Evolutionary conservation across 139 green algal species (phyloP).

Genomic region (Tetradesmus obliquus): DNA sequence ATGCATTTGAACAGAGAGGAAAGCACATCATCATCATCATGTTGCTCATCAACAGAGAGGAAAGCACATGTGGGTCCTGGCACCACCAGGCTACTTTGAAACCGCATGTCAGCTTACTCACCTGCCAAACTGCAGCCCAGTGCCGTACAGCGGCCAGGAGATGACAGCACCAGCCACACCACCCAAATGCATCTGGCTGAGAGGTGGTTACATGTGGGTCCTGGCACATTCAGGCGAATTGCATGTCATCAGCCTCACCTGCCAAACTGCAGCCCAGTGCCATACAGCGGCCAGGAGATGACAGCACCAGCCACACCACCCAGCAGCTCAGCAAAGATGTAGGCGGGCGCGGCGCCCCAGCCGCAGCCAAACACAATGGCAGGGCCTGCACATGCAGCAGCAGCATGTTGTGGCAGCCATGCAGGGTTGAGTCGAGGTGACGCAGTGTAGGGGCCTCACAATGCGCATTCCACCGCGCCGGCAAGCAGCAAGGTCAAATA

Average conservation of each 20-base stretch:
- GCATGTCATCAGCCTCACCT: background rate
- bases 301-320: constrained; percentile 43
- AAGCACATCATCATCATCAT: too few species aligned
- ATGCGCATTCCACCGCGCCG: too few species aligned
- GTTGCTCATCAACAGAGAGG: too few species aligned
- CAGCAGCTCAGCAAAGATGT: constrained; percentile 37
- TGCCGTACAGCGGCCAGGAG: background rate
- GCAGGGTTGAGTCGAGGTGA: background rate
- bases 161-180: background rate
- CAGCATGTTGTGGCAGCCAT: background rate
- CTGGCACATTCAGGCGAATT: too few species aligned
- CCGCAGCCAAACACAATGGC: constrained; percentile 64
- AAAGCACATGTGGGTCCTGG: too few species aligned
- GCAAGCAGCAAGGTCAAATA: too few species aligned
- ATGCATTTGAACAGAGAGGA: too few species aligned
- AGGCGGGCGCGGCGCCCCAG: constrained; percentile 41
- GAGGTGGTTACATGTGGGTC: too few species aligned
- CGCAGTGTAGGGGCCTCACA: too few species aligned
- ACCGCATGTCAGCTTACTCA: background rate
- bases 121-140: background rate
- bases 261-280: constrained; percentile 40
- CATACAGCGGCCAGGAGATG: constrained; percentile 53
- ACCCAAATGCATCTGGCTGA: background rate
- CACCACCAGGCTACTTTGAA: too few species aligned
- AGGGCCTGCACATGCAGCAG: constrained; percentile 38